Percentiles rank a stretch among this genome's conserved stretches.
Evolutionary conservation across 768 basidiomycete genomes (phyloP).

Genomic region (Mycena capillaripes): DNA sequence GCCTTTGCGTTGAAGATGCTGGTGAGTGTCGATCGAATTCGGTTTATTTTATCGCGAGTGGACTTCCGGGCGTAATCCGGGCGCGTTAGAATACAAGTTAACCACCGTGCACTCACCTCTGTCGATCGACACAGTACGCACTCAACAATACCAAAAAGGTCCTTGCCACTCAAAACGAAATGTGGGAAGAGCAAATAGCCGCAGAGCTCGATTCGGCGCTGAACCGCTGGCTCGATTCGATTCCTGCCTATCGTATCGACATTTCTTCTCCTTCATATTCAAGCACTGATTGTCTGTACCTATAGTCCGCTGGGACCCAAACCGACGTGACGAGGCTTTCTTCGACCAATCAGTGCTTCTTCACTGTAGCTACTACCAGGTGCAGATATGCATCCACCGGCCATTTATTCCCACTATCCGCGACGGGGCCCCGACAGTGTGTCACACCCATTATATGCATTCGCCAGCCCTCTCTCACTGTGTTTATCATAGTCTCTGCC

Average conservation of each 20-base stretch:
- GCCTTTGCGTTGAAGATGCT: slow-evolving; percentile 71
- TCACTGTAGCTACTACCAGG: slow-evolving; percentile 56
- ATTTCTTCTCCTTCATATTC: no score
- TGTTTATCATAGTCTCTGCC: not conserved
- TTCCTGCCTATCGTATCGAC: slow-evolving; percentile 57
- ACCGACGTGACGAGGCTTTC: no score
- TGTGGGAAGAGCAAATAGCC: slow-evolving; percentile 76
- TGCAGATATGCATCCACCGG: slow-evolving; percentile 82
- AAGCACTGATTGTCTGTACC: no score
- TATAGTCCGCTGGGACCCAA: slow-evolving; percentile 46
- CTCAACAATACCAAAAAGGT: slow-evolving; percentile 73
- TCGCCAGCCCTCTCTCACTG: not conserved
- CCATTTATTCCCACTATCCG: slow-evolving; percentile 81
- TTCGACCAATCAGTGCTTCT: slow-evolving; percentile 72
- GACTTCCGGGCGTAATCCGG: no score
- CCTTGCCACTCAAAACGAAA: slow-evolving; percentile 54
- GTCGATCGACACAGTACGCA: slow-evolving; percentile 63
- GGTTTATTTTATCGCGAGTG: no score
- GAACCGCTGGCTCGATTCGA: slow-evolving; percentile 71
- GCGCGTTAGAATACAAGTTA: no score
- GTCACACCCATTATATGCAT: not conserved
- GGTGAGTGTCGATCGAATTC: slow-evolving; percentile 53
- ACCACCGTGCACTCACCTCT: no score
- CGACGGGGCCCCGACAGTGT: slow-evolving; percentile 50
- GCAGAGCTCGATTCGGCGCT: no score